phyloP scores from a whole-genome alignment of 2,329 filamentous ascomycete species.

The Sarocladium oryzae region DNA sequence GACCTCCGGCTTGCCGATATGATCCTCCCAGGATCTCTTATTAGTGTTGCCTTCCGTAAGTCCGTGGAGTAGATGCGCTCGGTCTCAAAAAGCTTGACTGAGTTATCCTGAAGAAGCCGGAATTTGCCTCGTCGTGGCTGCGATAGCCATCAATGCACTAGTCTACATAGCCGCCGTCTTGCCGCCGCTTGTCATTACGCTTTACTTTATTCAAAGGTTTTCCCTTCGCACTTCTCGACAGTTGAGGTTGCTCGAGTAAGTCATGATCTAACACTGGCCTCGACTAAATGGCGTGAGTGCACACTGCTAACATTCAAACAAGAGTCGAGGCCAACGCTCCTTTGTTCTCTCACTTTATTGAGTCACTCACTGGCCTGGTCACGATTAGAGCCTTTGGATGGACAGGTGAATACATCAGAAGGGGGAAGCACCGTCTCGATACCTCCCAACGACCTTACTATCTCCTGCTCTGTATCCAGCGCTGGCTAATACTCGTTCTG shows the following conservation, averaged over 20 bases:
- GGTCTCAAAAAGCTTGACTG: conserved; percentile 4
- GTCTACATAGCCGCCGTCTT: conserved; percentile 39
- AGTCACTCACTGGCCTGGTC: conserved; percentile 23
- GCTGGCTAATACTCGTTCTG: conserved; percentile 46
- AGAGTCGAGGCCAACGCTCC: conserved; percentile 27
- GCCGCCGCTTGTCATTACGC: conserved; percentile 32
- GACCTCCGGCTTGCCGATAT: conserved; percentile 35
- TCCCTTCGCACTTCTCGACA: conserved; percentile 52
- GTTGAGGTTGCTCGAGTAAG: conserved; percentile 42
- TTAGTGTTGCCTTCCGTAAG: conserved; percentile 21
- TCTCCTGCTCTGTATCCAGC: conserved; percentile 43
- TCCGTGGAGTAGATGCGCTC: not conserved
- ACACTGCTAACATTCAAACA: not conserved
- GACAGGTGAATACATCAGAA: conserved; percentile 29
- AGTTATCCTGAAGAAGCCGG: conserved; percentile 16
- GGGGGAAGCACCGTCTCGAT: conserved; percentile 32
- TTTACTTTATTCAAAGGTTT: conserved; percentile 41
- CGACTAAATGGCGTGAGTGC: not conserved
- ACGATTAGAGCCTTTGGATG: conserved; percentile 34
- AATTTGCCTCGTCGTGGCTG: conserved; percentile 35
- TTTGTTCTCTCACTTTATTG: conserved; percentile 26
- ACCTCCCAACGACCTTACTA: conserved; percentile 47
- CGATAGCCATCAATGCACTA: conserved; percentile 35
- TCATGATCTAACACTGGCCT: not conserved
- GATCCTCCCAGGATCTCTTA: conserved; percentile 25